These are phyloP conservation scores for Phytophthora boehmeriae DNA, from an alignment of 352 stramenopile species.

Conservation along the genomic window DNA sequence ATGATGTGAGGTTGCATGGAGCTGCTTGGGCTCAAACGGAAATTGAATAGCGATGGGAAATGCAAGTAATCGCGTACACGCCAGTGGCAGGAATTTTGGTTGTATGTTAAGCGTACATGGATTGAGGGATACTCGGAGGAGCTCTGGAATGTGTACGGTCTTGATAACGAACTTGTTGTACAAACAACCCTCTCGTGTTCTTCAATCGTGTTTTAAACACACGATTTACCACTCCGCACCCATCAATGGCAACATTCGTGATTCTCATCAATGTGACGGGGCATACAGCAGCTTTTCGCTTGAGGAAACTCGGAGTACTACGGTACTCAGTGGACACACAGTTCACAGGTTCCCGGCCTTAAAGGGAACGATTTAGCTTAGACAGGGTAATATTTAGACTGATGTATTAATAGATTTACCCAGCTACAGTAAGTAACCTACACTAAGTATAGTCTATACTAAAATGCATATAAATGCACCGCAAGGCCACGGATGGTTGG, in stretches of 20 bases:
- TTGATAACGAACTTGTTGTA: background rate
- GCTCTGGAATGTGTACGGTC: background rate
- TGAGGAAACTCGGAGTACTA: too few relatives aligned
- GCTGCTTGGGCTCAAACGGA: background rate
- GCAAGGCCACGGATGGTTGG: too few relatives aligned
- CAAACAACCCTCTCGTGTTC: background rate
- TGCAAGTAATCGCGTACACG: background rate
- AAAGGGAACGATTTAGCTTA: too few relatives aligned
- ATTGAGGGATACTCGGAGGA: background rate
- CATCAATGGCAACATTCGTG: background rate
- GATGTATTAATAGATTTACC: too few relatives aligned
- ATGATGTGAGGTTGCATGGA: background rate
- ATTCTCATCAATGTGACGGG: background rate
- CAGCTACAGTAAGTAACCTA: too few relatives aligned
- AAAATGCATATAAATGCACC: too few relatives aligned
- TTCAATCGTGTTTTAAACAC: background rate
- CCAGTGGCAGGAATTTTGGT: background rate
- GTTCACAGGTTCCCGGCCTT: too few relatives aligned
- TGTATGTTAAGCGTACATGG: background rate
- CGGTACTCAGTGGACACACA: too few relatives aligned
- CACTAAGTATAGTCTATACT: too few relatives aligned
- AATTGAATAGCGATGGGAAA: background rate
- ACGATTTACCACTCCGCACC: background rate
- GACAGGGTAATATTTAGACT: too few relatives aligned
- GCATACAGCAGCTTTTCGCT: too few relatives aligned